Evolutionary conservation across 331 rosid species (phyloP).

Genomic region (Ulmus americana): DNA sequence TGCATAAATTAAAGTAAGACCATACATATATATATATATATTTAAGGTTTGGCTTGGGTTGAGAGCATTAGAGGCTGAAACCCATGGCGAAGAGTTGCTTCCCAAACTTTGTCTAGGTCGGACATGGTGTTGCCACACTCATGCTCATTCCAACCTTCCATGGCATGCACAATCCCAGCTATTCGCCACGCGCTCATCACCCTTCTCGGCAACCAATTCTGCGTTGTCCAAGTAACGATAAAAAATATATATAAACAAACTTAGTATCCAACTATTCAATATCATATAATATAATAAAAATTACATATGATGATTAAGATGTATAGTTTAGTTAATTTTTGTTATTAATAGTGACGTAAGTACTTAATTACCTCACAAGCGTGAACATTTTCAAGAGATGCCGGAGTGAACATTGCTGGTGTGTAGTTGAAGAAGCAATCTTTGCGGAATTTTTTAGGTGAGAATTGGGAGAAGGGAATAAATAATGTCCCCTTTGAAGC

Average conservation of each 20-base stretch:
- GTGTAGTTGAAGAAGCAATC: slow-evolving; percentile 58
- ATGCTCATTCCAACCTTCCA: slow-evolving; percentile 42
- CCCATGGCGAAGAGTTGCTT: slow-evolving; percentile 39
- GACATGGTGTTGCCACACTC: slow-evolving; percentile 31
- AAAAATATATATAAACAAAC: no score
- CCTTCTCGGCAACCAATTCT: slow-evolving; percentile 48
- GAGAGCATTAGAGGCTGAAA: slow-evolving; percentile 30
- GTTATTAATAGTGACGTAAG: no score
- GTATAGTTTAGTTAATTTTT: no score
- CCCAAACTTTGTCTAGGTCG: slow-evolving; percentile 27
- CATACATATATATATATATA: no score
- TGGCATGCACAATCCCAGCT: slow-evolving; percentile 35
- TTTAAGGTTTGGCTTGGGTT: not conserved
- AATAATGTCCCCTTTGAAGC: slow-evolving; percentile 66
- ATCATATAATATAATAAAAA: no score
- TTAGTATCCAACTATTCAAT: no score
- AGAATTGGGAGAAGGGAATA: slow-evolving; percentile 61
- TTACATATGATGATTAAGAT: no score
- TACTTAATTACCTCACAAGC: slow-evolving; percentile 34
- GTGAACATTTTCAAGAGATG: slow-evolving; percentile 30
- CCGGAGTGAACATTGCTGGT: slow-evolving; percentile 62
- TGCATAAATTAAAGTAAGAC: no score
- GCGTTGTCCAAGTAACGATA: not conserved
- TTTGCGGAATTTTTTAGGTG: slow-evolving; percentile 46
- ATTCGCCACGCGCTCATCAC: slow-evolving; percentile 50